Evolutionary conservation across 1,284 basidiomycete species (phyloP).

Genomic region (Schizopora paradoxa): DNA sequence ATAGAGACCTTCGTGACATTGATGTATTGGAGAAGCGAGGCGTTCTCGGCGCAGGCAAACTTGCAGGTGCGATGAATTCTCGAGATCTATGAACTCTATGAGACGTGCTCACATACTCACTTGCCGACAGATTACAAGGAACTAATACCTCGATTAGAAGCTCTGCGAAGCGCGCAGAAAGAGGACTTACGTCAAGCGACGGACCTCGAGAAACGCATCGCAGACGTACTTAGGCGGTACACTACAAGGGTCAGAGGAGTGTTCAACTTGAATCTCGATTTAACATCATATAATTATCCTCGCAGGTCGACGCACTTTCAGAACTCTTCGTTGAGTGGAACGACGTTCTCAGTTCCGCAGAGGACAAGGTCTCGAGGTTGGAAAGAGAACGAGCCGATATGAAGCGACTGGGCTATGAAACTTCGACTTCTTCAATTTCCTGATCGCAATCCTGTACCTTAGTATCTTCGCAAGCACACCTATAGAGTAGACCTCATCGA

Average conservation of each 20-base stretch:
- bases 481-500: no score
- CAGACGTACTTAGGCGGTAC: slow-evolving; percentile 57
- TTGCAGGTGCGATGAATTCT: slow-evolving; percentile 41
- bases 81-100: neutral
- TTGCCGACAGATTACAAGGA: slow-evolving; percentile 50
- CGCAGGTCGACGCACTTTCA: slow-evolving; percentile 67
- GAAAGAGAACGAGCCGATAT: slow-evolving; percentile 57
- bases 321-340: slow-evolving; percentile 81
- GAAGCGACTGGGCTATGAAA: slow-evolving; percentile 46
- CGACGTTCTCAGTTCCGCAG: slow-evolving; percentile 58
- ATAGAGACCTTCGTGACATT: slow-evolving; percentile 74
- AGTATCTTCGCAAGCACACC: no score
- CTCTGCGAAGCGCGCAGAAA: slow-evolving; percentile 50
- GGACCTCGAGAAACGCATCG: slow-evolving; percentile 59
- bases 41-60: slow-evolving; percentile 63
- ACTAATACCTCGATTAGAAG: slow-evolving; percentile 54
- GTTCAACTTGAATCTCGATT: slow-evolving; percentile 4
- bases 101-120: neutral
- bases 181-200: slow-evolving; percentile 51
- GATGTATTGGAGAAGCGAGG: slow-evolving; percentile 62
- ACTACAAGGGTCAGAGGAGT: slow-evolving; percentile 53
- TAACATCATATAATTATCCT: neutral
- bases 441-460: slow-evolving; percentile 12
- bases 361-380: slow-evolving; percentile 47
- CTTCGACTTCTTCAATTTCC: slow-evolving; percentile 10